Conservation (phyloP, 1,284 basidiomycete genomes). For the Puccinia hordei region DNA sequence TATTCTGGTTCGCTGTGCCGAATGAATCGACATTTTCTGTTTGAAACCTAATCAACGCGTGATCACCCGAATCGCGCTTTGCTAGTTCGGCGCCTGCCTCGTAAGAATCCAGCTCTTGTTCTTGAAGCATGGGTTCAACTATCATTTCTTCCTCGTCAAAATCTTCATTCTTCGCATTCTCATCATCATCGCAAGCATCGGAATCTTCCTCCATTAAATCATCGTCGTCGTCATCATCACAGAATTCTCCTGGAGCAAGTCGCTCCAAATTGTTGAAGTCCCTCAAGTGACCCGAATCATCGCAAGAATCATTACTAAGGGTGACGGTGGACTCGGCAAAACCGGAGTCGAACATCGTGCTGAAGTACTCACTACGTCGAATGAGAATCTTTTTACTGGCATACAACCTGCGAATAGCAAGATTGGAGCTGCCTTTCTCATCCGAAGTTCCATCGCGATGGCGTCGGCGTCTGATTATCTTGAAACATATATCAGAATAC, state of each 20-base stretch:
- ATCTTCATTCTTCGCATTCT: constrained; percentile 20
- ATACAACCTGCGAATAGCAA: constrained; percentile 57
- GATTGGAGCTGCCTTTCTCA: neutral
- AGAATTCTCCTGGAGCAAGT: neutral
- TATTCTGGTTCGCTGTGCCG: neutral
- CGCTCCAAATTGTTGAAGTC: constrained; percentile 7
- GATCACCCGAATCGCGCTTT: constrained; percentile 4
- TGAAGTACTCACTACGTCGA: constrained; percentile 59
- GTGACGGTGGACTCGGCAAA: constrained; percentile 54
- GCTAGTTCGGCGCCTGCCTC: neutral
- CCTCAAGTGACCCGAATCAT: neutral
- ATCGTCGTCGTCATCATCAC: constrained; percentile 28
- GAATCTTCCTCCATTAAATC: constrained; percentile 50
- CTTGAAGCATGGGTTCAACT: constrained; percentile 1
- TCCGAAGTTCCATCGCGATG: constrained; percentile 1
- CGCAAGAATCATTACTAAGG: constrained; percentile 18
- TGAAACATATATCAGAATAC: constrained; percentile 57
- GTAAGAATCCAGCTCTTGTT: neutral
- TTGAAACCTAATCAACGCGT: constrained; percentile 8
- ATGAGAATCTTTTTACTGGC: constrained; percentile 61
- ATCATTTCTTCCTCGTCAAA: neutral
- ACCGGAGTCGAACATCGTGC: constrained; percentile 57
- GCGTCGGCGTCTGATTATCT: constrained; percentile 53
- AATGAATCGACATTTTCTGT: neutral
- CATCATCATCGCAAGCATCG: constrained; percentile 35